phyloP scores from a whole-genome alignment of 2,329 filamentous ascomycete species.

The Trichoderma harzianum region DNA sequence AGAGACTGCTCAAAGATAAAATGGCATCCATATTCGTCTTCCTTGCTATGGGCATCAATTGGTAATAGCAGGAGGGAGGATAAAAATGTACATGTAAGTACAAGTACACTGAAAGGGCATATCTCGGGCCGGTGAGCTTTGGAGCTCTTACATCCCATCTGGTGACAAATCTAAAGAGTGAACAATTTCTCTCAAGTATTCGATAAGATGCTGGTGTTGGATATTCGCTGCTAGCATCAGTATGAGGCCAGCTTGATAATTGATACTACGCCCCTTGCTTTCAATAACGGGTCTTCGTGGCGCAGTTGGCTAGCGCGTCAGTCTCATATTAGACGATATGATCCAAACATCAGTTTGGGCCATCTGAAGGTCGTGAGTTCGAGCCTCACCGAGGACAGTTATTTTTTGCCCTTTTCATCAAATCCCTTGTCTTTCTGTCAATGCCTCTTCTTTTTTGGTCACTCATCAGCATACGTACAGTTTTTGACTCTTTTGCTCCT shows the following conservation, averaged over 20 bases:
- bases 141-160: neutral
- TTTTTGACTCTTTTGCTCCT: too few species aligned
- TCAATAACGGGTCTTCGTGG: slow-evolving; percentile 25
- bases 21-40: too few species aligned
- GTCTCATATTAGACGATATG: slow-evolving; percentile 24
- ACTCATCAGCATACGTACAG: too few species aligned
- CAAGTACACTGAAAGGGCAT: neutral
- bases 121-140: too few species aligned
- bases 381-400: slow-evolving; percentile 43
- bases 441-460: neutral
- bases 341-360: slow-evolving; percentile 29
- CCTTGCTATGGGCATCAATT: too few species aligned
- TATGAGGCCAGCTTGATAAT: neutral
- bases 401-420: slow-evolving; percentile 9
- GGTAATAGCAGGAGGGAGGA: neutral
- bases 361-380: slow-evolving; percentile 50
- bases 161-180: neutral
- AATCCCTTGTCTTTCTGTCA: too few species aligned
- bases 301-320: slow-evolving; percentile 30
- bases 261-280: too few species aligned
- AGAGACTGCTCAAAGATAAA: too few species aligned
- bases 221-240: neutral
- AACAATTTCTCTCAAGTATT: neutral
- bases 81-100: neutral
- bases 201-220: neutral